Base-by-base conservation (phyloP, 345 rosid species). In the Arabidopsis suecica region DNA sequence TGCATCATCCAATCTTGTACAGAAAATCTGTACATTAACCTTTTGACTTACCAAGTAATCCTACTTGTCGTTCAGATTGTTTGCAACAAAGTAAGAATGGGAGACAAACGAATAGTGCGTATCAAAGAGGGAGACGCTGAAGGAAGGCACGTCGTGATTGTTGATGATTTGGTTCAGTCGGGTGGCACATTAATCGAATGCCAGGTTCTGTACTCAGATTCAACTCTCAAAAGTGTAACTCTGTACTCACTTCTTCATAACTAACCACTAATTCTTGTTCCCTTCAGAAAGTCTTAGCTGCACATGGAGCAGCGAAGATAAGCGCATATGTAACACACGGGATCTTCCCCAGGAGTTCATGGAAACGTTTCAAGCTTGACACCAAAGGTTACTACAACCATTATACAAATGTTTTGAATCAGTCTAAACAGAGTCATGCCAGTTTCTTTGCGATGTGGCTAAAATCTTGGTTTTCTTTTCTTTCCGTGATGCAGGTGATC, bases 281-380 rank as follows among this genome's bases (percentile, higher is more conserved):
- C 51, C 42, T 75, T 72, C 83, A 92, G 99, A 95, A 82, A 89
- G 89, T 86, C 55, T 80, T 95, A 80, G 99, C 93, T n/a, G 85
- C 89, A 68, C 96, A 85, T 79, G 97, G 97, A 82, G 99, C 99
- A 48, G 78, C 91, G 32, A 90, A 79, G 79, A 82, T 95, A 71
- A 95, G 99, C 30, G 99, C 99, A 11, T 92, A 90, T 61, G 97
- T 95, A 61, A 91, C 99, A 0, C 99, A 95, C 61, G 99, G 97
- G 23, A 95, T 92, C 66, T 95, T 95, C 83, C 99, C 97, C 10
- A 88, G 92, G 49, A 85, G 74, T 22, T 88, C 99, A 18, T 95
- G 97, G 97, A 86, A 88, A 65, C 96, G 96, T 71, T 95, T 92
- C 81, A 66, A 90, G 74, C 83, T 82, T 75, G 96, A 91, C 74